A percentile compares a stretch with the other conserved stretches of the same genome.
Conservation (phyloP, 306 rosid genomes). For the Hippophae rhamnoides region DNA sequence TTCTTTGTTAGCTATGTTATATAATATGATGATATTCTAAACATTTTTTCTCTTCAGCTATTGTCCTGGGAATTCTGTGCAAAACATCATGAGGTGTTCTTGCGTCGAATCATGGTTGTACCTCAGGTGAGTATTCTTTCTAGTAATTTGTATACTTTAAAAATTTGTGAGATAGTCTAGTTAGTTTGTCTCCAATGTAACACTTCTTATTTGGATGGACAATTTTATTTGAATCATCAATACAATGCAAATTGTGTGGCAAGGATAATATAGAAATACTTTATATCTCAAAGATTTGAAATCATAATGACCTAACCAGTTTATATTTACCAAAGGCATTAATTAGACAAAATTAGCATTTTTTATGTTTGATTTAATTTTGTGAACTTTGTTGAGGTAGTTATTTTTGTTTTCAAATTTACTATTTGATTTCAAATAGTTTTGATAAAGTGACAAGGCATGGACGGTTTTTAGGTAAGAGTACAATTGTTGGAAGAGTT, state of each 20-base stretch:
- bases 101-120: slow-evolving; percentile 24
- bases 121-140: slow-evolving; percentile 21
- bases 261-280: no score
- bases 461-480: slow-evolving; percentile 49
- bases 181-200: slow-evolving; percentile 1
- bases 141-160: no score
- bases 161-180: no score
- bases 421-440: slow-evolving; percentile 27
- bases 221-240: no score
- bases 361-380: no score
- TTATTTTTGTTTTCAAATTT: slow-evolving; percentile 4
- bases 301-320: no score
- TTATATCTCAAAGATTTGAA: no score
- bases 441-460: slow-evolving; percentile 51
- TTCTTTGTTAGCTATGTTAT: no score
- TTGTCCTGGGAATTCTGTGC: slow-evolving; percentile 42
- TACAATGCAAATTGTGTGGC: no score
- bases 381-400: no score
- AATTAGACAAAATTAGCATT: no score
- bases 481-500: slow-evolving; percentile 69
- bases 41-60: slow-evolving; percentile 14
- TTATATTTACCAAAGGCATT: no score
- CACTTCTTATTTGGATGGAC: background rate
- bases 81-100: slow-evolving; percentile 28
- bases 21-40: background rate